Evolutionary conservation across 192 early-diverging fungal species (phyloP), one percentile per base, ranked within the genome.

Genomic region (Entophlyctis luteolus): DNA sequence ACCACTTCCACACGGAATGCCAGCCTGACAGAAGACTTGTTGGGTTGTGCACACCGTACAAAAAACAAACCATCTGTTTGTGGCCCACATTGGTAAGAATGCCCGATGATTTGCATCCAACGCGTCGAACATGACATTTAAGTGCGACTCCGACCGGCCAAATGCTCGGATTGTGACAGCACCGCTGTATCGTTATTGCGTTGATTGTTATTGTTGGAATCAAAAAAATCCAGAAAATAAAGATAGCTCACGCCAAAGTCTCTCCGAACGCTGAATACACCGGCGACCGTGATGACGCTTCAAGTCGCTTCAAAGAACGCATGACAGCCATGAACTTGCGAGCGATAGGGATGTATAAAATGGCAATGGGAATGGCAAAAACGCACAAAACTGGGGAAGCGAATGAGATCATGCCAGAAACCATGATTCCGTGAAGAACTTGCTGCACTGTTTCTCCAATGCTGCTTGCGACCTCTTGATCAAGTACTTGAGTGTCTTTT

Each of bases 41-140:
- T 42, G n/a, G 39, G n/a, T 42, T n/a, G 8, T 12, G n/a, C 39
- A 8, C 8, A 12, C n/a, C n/a, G 8, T 42, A 12, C 39, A 12
- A 8, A 42, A 8, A 12, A 42, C 39, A 12, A 12, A 42, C 79
- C 79, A 83, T 27, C 81, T 80, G 80, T 92, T 94, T 18, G 84
- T 80, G 4, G 84, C 91, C 92, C 93, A 95, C 75, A 95, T 78
- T 69, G 89, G 86, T 52, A 93, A 88, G 72, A 86, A 96, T 1
- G 93, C 89, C 14, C 93, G 80, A 76, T 95, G 94, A 75, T 93
- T 91, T 29, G 73, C 79, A 70, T 98, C 79, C 3, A 80, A 59
- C 14, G 57, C 36, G 4, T 52, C 32, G n/a, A 70, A 23, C 1
- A 54, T 4, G 22, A 3, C 14, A 14, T 16, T 10, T 22, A 75